Percentiles rank a stretch among this genome's conserved stretches.
These are phyloP conservation scores for Euphrasia confusa DNA, from an alignment of 257 asterid genomes.

Conservation along the genomic window DNA sequence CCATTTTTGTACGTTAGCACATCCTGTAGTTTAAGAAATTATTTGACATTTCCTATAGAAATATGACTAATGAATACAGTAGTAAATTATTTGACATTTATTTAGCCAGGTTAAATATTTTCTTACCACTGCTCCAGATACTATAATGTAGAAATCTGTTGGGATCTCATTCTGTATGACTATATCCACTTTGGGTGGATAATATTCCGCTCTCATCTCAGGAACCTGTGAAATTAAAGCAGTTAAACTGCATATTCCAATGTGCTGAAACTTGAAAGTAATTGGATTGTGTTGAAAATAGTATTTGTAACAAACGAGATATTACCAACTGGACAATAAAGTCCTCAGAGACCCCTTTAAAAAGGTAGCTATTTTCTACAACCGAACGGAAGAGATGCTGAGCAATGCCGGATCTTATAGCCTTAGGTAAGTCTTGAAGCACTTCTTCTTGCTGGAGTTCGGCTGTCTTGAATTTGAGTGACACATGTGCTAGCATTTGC, in stretches of 20 bases:
- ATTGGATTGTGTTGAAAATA: too few species aligned
- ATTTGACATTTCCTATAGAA: conserved; percentile 24
- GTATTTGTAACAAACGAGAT: conserved; percentile 19
- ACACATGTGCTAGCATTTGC: conserved; percentile 81
- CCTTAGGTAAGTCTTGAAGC: conserved; percentile 74
- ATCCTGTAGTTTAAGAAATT: conserved; percentile 61
- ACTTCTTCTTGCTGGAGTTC: conserved; percentile 91
- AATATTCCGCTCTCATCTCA: conserved; percentile 89
- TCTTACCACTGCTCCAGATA: conserved; percentile 87
- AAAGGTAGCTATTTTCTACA: conserved; percentile 67
- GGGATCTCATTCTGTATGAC: conserved; percentile 82
- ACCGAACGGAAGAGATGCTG: conserved; percentile 69
- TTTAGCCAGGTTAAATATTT: neutral
- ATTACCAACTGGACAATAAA: conserved; percentile 76
- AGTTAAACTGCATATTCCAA: neutral
- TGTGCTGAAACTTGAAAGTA: too few species aligned
- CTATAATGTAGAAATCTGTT: conserved; percentile 86
- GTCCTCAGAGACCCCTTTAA: conserved; percentile 77
- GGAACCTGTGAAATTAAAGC: conserved; percentile 54
- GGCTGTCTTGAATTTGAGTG: conserved; percentile 85
- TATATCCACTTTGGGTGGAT: conserved; percentile 89
- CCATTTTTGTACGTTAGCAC: conserved; percentile 54
- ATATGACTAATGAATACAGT: neutral
- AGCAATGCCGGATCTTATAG: conserved; percentile 84
- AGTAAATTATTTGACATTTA: conserved; percentile 7